Base-by-base conservation (phyloP, 2,329 filamentous ascomycete genomes). In the Chaetomium sp. region DNA sequence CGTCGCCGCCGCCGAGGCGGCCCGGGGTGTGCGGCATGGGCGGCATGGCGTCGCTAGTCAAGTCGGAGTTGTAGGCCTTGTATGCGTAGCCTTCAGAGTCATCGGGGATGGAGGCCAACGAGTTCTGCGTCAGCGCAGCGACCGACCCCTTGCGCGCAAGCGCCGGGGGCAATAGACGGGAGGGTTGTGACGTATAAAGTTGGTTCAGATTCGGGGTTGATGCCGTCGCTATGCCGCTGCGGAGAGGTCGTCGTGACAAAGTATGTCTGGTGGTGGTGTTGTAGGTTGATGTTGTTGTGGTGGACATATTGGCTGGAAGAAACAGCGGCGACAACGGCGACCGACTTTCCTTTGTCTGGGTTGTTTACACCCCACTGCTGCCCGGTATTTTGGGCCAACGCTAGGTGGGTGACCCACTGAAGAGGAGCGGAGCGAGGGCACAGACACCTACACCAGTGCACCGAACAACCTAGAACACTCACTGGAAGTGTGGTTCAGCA, bases 111-210 rank as follows among this genome's bases (percentile, higher is more conserved):
- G 83, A 80, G 68, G 87, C 86, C 62, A 90, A 81, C 29, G 86
- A 86, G 72, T 80, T 80, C 66, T 81, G 80, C 59, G 88, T 91
- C 69, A 93, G 82, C 57, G 89, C 87, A 67, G 87, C 88, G 68
- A 91, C 80, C 57, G 89, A 92, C 66, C 84, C 82, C 80, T 93
- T 93, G 74, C 90, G 87, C 72, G 85, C 82, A 70, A 89, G 85
- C 65, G 82, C 80, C 54, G 74, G 78, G 33, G 79, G 78, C 56
- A 74, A 74, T 49, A 82, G 78, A 68, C 80, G 80, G 58, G 82
- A 81, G 10, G 67, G 61, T 5, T 67, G 62, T 16, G 65, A 58
- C 10, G 57, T 55, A 45, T 66, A 66, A 5, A 64, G 57, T 38
- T 66, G 65, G 57, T 64, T 61, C 10, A 66, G 47, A 7, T 66